These are phyloP conservation scores for Malassezia sympodialis DNA, from an alignment of 1,284 basidiomycete species.

Conservation along the genomic window DNA sequence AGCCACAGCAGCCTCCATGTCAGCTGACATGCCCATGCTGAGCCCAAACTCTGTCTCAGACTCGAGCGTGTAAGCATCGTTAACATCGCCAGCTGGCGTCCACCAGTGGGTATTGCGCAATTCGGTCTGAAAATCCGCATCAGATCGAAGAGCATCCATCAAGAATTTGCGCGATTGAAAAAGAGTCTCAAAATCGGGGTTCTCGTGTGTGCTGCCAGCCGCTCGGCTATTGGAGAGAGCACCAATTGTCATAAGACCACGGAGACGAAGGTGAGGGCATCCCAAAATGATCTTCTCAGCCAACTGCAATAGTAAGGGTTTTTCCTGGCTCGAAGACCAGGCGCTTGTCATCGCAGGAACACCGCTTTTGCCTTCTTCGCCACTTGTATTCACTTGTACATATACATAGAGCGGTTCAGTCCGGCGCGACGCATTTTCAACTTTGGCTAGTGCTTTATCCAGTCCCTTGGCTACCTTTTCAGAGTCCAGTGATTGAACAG, in stretches of 20 bases:
- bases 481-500: slow-evolving; percentile 83
- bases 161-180: slow-evolving; percentile 59
- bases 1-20: slow-evolving; percentile 75
- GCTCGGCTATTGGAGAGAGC: slow-evolving; percentile 50
- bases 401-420: slow-evolving; percentile 62
- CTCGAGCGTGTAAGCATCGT: slow-evolving; percentile 21
- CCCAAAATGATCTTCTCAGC: slow-evolving; percentile 62
- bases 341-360: slow-evolving; percentile 55
- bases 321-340: slow-evolving; percentile 28
- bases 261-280: slow-evolving; percentile 66
- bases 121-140: neutral
- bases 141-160: slow-evolving; percentile 47
- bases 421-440: slow-evolving; percentile 45
- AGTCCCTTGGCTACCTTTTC: slow-evolving; percentile 70
- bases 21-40: slow-evolving; percentile 97
- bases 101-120: slow-evolving; percentile 1
- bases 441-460: slow-evolving; percentile 62
- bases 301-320: slow-evolving; percentile 54
- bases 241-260: slow-evolving; percentile 94
- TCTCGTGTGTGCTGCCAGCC: slow-evolving; percentile 50
- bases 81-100: slow-evolving; percentile 8
- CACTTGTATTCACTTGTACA: slow-evolving; percentile 88
- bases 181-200: slow-evolving; percentile 71
- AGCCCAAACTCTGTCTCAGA: slow-evolving; percentile 56
- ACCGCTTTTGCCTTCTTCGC: slow-evolving; percentile 80